Percentiles rank a stretch among this genome's conserved stretches.
phyloP scores from a whole-genome alignment of 164 flowering plant species.

The Stephania cephalantha region DNA sequence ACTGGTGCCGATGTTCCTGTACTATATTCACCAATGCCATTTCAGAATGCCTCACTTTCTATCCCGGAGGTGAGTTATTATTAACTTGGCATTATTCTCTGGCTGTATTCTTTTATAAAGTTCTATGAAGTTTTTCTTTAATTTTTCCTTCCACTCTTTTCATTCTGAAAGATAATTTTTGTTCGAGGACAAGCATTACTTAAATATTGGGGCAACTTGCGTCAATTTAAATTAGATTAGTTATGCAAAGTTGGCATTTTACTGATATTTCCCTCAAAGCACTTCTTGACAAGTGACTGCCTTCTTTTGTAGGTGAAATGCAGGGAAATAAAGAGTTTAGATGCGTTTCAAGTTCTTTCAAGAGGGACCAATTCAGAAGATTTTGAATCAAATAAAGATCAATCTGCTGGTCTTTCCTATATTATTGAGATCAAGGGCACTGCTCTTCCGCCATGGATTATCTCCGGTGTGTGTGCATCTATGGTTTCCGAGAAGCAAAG shows the following conservation, averaged over 20 bases:
- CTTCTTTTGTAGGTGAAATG: conserved; percentile 59
- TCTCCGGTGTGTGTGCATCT: conserved; percentile 49
- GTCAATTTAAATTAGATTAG: not conserved
- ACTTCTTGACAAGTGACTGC: not conserved
- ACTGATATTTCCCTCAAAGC: not conserved
- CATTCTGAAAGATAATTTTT: not conserved
- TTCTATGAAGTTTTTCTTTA: too few species aligned
- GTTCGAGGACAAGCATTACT: not conserved
- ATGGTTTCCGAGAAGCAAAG: conserved; percentile 45
- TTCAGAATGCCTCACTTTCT: conserved; percentile 75
- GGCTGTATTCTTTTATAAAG: not conserved
- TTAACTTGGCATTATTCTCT: not conserved
- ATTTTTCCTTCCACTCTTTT: too few species aligned
- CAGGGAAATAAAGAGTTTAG: conserved; percentile 55
- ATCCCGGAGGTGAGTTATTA: conserved; percentile 66
- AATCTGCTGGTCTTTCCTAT: conserved; percentile 40
- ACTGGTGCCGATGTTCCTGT: conserved; percentile 71
- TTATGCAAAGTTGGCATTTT: not conserved
- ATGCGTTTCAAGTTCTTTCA: conserved; percentile 26
- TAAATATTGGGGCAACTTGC: not conserved
- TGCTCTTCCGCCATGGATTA: conserved; percentile 80
- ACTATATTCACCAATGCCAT: conserved; percentile 72
- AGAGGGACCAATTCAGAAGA: conserved; percentile 27
- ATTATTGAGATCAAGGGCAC: conserved; percentile 73
- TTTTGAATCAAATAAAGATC: conserved; percentile 20